Percentiles rank a stretch among this genome's conserved stretches.
Conservation (phyloP, 192 early-diverging fungal genomes). For the Coemansia sp. region DNA sequence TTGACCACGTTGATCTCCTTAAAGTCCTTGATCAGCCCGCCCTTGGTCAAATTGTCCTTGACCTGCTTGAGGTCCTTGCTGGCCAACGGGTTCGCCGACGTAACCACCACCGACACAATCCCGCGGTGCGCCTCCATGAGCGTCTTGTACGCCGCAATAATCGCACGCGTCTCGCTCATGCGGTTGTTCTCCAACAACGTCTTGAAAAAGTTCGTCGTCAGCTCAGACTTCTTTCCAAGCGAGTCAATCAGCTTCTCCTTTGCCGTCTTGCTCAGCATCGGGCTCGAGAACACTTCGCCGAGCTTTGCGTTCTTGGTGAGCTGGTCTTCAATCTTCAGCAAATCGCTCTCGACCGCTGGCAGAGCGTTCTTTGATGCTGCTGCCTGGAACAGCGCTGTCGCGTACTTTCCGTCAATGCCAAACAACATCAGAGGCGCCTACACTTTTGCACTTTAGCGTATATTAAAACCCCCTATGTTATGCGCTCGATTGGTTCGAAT, state of each 20-base stretch:
- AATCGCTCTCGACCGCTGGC: conserved; percentile 80
- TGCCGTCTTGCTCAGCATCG: conserved; percentile 73
- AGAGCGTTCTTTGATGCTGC: conserved; percentile 81
- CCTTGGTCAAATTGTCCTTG: conserved; percentile 78
- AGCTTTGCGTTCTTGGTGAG: conserved; percentile 74
- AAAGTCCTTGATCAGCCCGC: conserved; percentile 71
- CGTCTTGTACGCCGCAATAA: conserved; percentile 75
- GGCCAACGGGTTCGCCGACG: conserved; percentile 81
- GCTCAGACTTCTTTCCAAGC: conserved; percentile 69
- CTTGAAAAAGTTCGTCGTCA: conserved; percentile 90
- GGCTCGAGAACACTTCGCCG: conserved; percentile 78
- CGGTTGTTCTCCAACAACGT: conserved; percentile 94
- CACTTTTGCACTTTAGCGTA: background rate
- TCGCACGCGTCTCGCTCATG: conserved; percentile 76
- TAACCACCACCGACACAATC: conserved; percentile 84
- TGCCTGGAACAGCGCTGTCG: conserved; percentile 93
- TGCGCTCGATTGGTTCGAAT: background rate
- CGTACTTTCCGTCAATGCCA: conserved; percentile 96
- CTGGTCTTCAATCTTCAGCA: conserved; percentile 64
- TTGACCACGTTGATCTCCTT: conserved; percentile 79
- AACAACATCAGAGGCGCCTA: conserved; percentile 82
- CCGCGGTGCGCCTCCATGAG: conserved; percentile 89
- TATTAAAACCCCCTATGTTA: background rate
- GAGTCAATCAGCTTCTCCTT: conserved; percentile 73
- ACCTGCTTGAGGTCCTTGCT: conserved; percentile 67